Evolutionary conservation across 495 filamentous ascomycete species (phyloP), one percentile per base, ranked within the genome.

Genomic region (Aspergillus ostianus): DNA sequence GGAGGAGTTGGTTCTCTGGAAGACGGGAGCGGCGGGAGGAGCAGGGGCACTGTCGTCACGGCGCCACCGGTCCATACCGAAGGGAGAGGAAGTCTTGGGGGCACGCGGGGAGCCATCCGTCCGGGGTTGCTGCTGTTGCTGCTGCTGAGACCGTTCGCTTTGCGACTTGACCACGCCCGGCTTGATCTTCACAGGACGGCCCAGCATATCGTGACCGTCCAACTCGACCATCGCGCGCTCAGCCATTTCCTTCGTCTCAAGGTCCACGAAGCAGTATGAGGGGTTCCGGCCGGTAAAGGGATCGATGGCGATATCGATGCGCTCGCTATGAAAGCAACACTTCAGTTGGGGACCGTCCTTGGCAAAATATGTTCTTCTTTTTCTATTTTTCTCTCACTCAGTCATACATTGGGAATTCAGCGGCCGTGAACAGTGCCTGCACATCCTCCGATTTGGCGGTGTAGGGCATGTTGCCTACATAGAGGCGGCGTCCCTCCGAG

Each of bases 231-330:
- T 86, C 21, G 84, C 85, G 0, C 65, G 69, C n/a, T 82, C 77
- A 1, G 86, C 85, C 19, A 80, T 64, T n/a, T 84, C 82, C 57
- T 77, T 76, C 30, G 74, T 80, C 19, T 72, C 58, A 53, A 89
- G 79, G 63, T 90, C 86, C 53, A 89, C 81, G 55, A 89, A 90
- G 72, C 87, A 90, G 72, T 89, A 90, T 6, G 85, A 87, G 4
- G 86, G 86, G 67, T 90, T 90, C 15, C 85, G 72, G 48, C 84
- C 84, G 21, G 84, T 86, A 65, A 87, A 84, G 18, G 85, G 84
- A 67, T 90, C 85, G 52, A 87, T 77, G 9, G 85, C 84, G 66
- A 89, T 87, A 65, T 86, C 84, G 59, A 90, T 84, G 44, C 81
- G 81, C 66, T 82, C 78, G 64, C 83, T 78, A 68, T 72, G 62